Evolutionary conservation across 169 alveolate genomes (phyloP), one percentile per base, ranked within the genome.

Genomic region (Plasmodium berghei): DNA sequence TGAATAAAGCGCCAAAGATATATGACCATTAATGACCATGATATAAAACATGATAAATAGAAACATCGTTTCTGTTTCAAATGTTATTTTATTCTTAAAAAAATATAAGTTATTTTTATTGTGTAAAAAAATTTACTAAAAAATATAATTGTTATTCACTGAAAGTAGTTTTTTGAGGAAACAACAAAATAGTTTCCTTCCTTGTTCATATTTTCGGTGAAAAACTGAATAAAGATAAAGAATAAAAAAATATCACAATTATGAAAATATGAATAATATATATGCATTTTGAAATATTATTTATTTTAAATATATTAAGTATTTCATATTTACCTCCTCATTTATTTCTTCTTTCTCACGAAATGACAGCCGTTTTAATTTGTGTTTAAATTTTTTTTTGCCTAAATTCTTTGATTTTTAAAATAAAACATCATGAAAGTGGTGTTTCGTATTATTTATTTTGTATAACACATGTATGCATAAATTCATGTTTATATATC

Each of bases 111-210:
- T 34, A 0, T 34, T 34, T 34, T 34, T 34, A 34, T 34, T 34
- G 42, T 34, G 5, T 34, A 34, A 34, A 28, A 34, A 34, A 0
- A 34, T 34, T 34, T 34, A 34, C 42, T 34, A 34, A 34, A 34
- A 34, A 34, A 34, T 34, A 34, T 4, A 34, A 34, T 3, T 48
- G 18, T 6, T 48, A 24, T 49, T 80, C 48, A 80, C 9, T 62
- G 8, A 48, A 64, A 55, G 54, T 42, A 56, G 58, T 72, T 80
- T 49, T 56, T 67, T 40, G 72, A 67, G 42, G 40, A 20, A 42
- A 42, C 28, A 62, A 80, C 72, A 62, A 67, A 80, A 67, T 80
- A 80, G 28, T 80, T 63, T 9, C 83, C 83, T 20, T 80, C 90
- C 18, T 80, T 80, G 45, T 20, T 80, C 83, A 80, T 22, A 67